These are phyloP conservation scores for Microthlaspi erraticum DNA, from an alignment of 345 rosid species.

Conservation along the genomic window DNA sequence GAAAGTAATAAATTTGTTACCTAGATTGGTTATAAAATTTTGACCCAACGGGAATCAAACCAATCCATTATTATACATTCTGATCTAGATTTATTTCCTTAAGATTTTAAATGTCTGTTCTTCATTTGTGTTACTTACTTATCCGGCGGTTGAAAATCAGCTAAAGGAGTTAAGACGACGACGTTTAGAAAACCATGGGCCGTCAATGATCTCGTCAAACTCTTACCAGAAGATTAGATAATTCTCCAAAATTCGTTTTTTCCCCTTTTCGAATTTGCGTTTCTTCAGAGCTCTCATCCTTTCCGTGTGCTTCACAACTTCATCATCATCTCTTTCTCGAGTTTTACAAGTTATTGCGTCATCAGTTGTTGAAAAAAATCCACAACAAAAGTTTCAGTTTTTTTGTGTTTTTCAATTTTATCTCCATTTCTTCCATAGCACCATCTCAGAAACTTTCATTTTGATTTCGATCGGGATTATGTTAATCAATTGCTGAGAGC, in stretches of 20 bases:
- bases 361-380: background rate
- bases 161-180: background rate
- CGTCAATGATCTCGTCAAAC: slow-evolving; percentile 37
- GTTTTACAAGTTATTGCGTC: background rate
- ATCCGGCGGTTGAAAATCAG: slow-evolving; percentile 8
- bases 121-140: too few relatives aligned
- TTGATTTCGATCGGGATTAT: slow-evolving; percentile 32
- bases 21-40: too few relatives aligned
- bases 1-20: too few relatives aligned
- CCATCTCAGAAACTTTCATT: background rate
- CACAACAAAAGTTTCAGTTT: slow-evolving; percentile 8
- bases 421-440: background rate
- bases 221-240: slow-evolving; percentile 37
- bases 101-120: too few relatives aligned
- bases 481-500: slow-evolving; percentile 30
- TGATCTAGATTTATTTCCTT: background rate
- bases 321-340: background rate
- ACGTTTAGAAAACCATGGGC: slow-evolving; percentile 26
- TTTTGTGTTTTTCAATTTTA: background rate
- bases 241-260: slow-evolving; percentile 21
- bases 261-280: slow-evolving; percentile 29
- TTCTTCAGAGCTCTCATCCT: slow-evolving; percentile 32
- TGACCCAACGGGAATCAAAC: background rate
- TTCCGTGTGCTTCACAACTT: slow-evolving; percentile 46
- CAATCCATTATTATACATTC: too few relatives aligned